phyloP scores from a whole-genome alignment of 371 early-diverging fungal species.

The Chytridium lagenaria region DNA sequence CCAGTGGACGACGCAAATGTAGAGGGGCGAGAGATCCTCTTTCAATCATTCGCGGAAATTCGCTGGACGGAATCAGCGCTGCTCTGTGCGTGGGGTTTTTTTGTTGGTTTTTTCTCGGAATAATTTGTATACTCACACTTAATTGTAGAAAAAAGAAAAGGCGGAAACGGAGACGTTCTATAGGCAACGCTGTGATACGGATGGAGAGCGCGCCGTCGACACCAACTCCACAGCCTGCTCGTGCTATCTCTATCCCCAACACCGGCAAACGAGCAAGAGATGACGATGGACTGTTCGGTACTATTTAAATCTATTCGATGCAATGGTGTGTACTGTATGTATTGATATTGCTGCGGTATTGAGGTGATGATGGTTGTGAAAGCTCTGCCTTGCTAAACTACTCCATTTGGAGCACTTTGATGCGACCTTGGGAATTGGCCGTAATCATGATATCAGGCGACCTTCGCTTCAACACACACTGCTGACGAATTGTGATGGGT shows the following conservation, averaged over 20 bases:
- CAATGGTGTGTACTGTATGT: no score
- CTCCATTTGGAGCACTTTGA: conserved; percentile 73
- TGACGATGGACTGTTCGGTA: neutral
- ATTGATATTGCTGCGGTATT: neutral
- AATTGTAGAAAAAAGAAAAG: conserved; percentile 12
- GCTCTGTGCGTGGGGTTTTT: no score
- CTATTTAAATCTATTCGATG: neutral
- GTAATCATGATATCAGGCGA: conserved; percentile 75
- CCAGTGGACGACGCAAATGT: neutral
- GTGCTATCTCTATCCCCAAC: conserved; percentile 13
- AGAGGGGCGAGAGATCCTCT: no score
- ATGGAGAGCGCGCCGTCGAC: neutral
- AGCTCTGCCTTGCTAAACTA: neutral
- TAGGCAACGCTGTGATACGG: conserved; percentile 3
- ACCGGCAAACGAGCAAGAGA: conserved; percentile 2
- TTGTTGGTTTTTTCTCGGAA: no score
- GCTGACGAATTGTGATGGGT: conserved; percentile 81
- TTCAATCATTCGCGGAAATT: no score
- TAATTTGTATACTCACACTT: no score
- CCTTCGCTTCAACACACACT: conserved; percentile 84
- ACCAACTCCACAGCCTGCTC: neutral
- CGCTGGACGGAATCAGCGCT: no score
- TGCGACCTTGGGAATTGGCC: conserved; percentile 88
- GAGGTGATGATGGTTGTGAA: neutral
- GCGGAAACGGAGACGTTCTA: conserved; percentile 5